phyloP scores from a whole-genome alignment of 306 rosid species.

The Aeschynomene evenia region DNA sequence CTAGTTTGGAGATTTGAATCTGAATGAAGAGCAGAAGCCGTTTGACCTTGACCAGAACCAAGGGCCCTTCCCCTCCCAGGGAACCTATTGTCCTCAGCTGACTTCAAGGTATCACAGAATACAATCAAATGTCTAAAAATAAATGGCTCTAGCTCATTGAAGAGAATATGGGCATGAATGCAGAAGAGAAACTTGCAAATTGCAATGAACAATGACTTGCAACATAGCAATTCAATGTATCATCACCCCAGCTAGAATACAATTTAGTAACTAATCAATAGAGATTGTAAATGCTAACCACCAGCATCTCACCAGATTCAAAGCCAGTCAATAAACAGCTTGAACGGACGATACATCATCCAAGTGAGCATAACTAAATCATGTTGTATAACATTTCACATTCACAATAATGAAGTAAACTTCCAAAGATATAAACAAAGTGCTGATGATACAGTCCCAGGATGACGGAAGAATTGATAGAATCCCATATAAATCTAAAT shows the following conservation, averaged over 20 bases:
- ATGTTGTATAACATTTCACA: neutral
- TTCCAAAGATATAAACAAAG: neutral
- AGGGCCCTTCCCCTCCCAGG: conserved; percentile 92
- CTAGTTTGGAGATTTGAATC: conserved; percentile 87
- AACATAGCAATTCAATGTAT: conserved; percentile 22
- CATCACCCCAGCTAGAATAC: neutral
- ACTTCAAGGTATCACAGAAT: conserved; percentile 41
- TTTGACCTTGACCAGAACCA: conserved; percentile 54
- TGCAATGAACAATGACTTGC: conserved; percentile 21
- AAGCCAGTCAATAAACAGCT: conserved; percentile 19
- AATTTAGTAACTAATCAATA: neutral
- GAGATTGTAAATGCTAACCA: conserved; percentile 11
- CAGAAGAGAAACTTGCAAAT: conserved; percentile 15
- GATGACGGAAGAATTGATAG: conserved; percentile 1
- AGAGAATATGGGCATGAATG: conserved; percentile 15
- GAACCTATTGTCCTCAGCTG: conserved; percentile 63
- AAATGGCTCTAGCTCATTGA: neutral
- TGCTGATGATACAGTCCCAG: conserved; percentile 1
- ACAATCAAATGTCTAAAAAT: conserved; percentile 23
- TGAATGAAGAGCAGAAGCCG: conserved; percentile 44
- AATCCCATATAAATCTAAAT: neutral
- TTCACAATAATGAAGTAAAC: conserved; percentile 15
- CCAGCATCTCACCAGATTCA: conserved; percentile 16
- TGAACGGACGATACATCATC: conserved; percentile 4
- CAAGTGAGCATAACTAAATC: neutral